Conservation (phyloP, 495 filamentous ascomycete species). For the Choiromyces venosus region DNA sequence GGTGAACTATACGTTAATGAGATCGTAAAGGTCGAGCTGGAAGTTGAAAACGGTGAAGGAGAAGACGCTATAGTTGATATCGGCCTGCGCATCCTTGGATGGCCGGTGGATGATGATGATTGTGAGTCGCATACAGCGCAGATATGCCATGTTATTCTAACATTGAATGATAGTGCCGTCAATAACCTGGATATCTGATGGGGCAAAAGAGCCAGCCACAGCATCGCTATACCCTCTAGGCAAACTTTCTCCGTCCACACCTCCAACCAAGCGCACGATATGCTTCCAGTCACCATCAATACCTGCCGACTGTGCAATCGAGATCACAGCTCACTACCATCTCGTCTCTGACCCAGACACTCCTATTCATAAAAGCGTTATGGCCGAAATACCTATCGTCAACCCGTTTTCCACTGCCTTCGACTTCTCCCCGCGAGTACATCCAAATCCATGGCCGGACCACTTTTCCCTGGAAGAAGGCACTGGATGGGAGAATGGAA, state of each 20-base stretch:
- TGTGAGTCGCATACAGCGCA: slow-evolving; percentile 15
- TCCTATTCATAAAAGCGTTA: slow-evolving; percentile 66
- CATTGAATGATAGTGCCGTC: slow-evolving; percentile 9
- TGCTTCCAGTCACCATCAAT: slow-evolving; percentile 49
- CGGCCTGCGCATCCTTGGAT: slow-evolving; percentile 61
- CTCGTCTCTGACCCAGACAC: slow-evolving; percentile 77
- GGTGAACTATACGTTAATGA: slow-evolving; percentile 79
- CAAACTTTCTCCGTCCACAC: slow-evolving; percentile 45
- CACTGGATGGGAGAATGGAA: slow-evolving; percentile 45
- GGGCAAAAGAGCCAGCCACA: slow-evolving; percentile 6
- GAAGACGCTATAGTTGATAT: slow-evolving; percentile 65
- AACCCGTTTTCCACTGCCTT: slow-evolving; percentile 85
- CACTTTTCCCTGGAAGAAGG: slow-evolving; percentile 60
- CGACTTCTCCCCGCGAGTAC: slow-evolving; percentile 69
- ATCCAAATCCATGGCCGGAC: slow-evolving; percentile 76
- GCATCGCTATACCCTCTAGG: slow-evolving; percentile 46
- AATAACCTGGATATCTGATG: slow-evolving; percentile 33
- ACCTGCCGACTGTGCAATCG: slow-evolving; percentile 62
- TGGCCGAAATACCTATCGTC: slow-evolving; percentile 63
- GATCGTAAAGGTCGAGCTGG: slow-evolving; percentile 58
- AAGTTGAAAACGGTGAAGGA: slow-evolving; percentile 77
- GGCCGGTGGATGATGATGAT: slow-evolving; percentile 29
- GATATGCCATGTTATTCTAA: slow-evolving; percentile 6
- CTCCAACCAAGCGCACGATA: slow-evolving; percentile 47
- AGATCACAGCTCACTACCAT: slow-evolving; percentile 67